Conservation (phyloP, 306 rosid genomes). For the Gastrolobium bilobum region DNA sequence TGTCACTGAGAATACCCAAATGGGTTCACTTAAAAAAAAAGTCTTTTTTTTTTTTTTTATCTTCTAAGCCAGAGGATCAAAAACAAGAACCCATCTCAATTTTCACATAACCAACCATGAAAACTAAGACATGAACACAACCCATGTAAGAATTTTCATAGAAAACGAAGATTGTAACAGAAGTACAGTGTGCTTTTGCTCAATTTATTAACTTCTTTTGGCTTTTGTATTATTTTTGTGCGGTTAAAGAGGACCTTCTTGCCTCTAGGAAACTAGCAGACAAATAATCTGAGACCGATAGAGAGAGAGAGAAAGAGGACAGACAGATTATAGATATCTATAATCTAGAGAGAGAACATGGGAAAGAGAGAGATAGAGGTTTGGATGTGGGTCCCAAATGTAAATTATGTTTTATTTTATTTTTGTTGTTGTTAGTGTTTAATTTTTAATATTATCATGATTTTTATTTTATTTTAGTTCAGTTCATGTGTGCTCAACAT, state of each 20-base stretch:
- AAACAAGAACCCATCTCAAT: slow-evolving; percentile 35
- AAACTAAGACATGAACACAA: slow-evolving; percentile 39
- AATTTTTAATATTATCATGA: not conserved
- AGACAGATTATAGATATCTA: not conserved
- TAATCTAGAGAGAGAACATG: slow-evolving; percentile 33
- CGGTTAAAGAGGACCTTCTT: slow-evolving; percentile 18
- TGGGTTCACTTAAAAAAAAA: slow-evolving; percentile 47
- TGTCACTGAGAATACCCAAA: slow-evolving; percentile 45
- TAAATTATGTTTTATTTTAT: not conserved
- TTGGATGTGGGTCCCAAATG: slow-evolving; percentile 26
- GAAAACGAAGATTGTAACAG: slow-evolving; percentile 37
- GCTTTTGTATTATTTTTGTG: slow-evolving; percentile 23
- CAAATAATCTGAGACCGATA: slow-evolving; percentile 44
- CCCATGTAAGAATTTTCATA: slow-evolving; percentile 22
- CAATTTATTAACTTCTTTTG: slow-evolving; percentile 37
- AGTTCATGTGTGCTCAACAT: not conserved
- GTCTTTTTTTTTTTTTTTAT: not conserved
- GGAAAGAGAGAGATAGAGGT: slow-evolving; percentile 13
- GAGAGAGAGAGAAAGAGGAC: not conserved
- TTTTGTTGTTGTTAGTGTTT: not conserved
- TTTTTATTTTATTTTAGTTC: not conserved
- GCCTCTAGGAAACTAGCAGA: slow-evolving; percentile 39
- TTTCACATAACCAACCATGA: slow-evolving; percentile 23
- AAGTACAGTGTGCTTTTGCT: slow-evolving; percentile 27
- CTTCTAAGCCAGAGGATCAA: slow-evolving; percentile 39